Base-by-base conservation (phyloP, 495 filamentous ascomycete genomes). In the Penicillium goetzii region DNA sequence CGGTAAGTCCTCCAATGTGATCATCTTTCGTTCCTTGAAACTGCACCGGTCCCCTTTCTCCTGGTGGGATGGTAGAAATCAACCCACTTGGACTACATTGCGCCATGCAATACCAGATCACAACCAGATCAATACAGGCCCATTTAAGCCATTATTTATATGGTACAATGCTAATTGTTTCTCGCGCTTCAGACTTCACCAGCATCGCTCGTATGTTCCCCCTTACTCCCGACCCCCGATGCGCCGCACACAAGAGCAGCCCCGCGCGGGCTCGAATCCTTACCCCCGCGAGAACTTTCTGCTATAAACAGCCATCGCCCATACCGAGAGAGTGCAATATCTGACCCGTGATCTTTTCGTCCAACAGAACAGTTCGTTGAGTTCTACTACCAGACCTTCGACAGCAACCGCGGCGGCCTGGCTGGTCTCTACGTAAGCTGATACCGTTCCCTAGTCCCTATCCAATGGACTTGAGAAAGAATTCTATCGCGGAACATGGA, bases 371-470 rank as follows among this genome's bases (percentile, higher is more conserved):
- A 93, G 70, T 98, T 98, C 78, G 88, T 92, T 55, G 61, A 86
- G 26, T 93, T 89, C 83, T 98, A 97, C 88, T 97, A 97, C 83
- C 77, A 86, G 59, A 88, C 86, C 55, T 96, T 97, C 77, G 93
- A 97, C 74, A 52, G 61, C 52, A 74, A 90, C 74, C 88, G 92
- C 59, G 63, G 63, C 25, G 64, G 72, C 12, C 83, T 98, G 26
- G 80, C 76, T 2, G 67, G 76, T 53, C 90, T 97, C 78, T 98
- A 98, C 81, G 93, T 96, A 84, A 77, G 63, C 26, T 36, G 6
- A 11, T n/a, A 14, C 50, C 34, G n/a, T 45, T 43, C 34, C n/a
- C 17, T 12, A 12, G 23, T 30, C 21, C 12, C 9, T 8, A 32
- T 21, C 0, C 10, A 21, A 34, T 23, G 19, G 4, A 33, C 41